Base-by-base conservation (phyloP, 352 stramenopile genomes). In the Globisporangium yorkense region DNA sequence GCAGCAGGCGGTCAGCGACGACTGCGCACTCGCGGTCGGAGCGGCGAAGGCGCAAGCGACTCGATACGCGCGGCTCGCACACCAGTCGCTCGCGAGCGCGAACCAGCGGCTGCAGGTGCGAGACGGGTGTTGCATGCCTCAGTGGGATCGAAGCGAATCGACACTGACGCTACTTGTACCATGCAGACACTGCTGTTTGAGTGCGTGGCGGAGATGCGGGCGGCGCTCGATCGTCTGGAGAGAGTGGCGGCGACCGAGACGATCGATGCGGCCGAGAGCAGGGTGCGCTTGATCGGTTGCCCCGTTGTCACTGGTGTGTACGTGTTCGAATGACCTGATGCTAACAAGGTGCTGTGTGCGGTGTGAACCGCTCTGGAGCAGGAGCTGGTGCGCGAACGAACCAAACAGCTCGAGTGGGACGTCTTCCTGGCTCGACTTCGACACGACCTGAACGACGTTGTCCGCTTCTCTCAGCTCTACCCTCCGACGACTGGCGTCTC, bases 181-280 rank as follows among this genome's bases (percentile, higher is more conserved):
- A 41, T 27, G 20, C 37, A 80, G 71, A 70, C 57, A 5, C 33
- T 80, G 13, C 64, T 77, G 37, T 72, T 58, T 29, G 71, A 80
- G 51, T 77, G 71, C 51, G 59, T 74, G 33, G 67, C 61, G 44
- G 71, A 80, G 59, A 72, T 75, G 53, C 70, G 75, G 60, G 75
- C 73, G 47, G 71, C 66, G 18, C 47, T 77, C 0, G 39, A 65
- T 33, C 63, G 66, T 43, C 66, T 80, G 49, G 61, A 80, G 4
- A 44, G 40, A 40, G 16, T 74, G 35, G 54, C 33, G 27, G n/a
- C 64, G 18, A 35, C 53, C 40, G 59, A 75, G 48, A 61, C 37
- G 50, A 47, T 55, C 2, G 61, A 74, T 31, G 59, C 63, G 63
- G 70, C 61, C 56, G 64, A 74, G 71, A 73, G 61, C 73, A 74